These are phyloP conservation scores for Pyronema omphalodes DNA, from an alignment of 495 filamentous ascomycete genomes.

Conservation along the genomic window DNA sequence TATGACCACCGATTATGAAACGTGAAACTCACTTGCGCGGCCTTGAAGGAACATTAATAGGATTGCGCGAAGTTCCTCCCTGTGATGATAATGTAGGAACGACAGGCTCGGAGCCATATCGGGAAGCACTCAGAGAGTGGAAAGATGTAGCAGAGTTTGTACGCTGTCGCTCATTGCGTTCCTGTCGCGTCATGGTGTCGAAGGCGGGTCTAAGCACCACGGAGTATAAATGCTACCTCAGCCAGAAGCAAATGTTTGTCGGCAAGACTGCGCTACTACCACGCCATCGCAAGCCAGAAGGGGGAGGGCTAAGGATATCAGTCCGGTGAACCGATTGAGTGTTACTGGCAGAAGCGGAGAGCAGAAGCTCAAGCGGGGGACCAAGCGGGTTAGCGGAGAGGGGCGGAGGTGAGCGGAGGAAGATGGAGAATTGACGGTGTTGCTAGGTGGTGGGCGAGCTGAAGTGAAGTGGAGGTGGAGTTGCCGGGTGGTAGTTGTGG, in stretches of 20 bases:
- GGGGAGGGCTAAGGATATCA: not conserved
- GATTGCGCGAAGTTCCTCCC: conserved; percentile 9
- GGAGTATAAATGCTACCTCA: not conserved
- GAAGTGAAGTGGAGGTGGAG: not conserved
- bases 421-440: not conserved
- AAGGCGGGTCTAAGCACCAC: not conserved
- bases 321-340: not conserved
- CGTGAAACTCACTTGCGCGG: conserved; percentile 21
- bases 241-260: not conserved
- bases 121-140: conserved; percentile 18
- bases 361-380: too few species aligned
- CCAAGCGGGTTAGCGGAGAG: not conserved
- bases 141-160: conserved; percentile 25
- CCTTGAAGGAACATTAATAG: conserved; percentile 23
- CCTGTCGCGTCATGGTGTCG: conserved; percentile 24
- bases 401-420: not conserved
- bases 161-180: conserved; percentile 17
- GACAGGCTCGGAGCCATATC: conserved; percentile 12
- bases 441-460: not conserved
- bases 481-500: too few species aligned
- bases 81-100: conserved; percentile 1
- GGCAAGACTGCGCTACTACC: conserved; percentile 2
- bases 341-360: not conserved
- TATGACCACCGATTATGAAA: conserved; percentile 2
- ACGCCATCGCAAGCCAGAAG: conserved; percentile 2